These are phyloP conservation scores for Notholithocarpus densiflorus DNA, from an alignment of 306 rosid species.

Conservation along the genomic window DNA sequence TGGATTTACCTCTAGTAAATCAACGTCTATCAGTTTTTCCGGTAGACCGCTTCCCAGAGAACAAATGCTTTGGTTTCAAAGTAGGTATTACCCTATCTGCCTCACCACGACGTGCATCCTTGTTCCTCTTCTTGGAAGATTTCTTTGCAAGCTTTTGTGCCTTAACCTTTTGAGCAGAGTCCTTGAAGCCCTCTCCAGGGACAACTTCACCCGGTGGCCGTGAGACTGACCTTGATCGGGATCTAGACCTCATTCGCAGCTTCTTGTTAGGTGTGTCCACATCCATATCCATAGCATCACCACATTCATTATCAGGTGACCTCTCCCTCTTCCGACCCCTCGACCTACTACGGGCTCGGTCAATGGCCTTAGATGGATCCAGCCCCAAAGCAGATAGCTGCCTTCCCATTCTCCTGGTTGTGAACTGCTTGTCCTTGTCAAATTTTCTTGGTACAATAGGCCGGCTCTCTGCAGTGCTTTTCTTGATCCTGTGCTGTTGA, in stretches of 20 bases:
- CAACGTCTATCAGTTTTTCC: constrained; percentile 81
- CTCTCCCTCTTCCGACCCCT: constrained; percentile 77
- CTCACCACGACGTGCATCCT: constrained; percentile 82
- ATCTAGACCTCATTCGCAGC: constrained; percentile 45
- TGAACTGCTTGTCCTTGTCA: constrained; percentile 59
- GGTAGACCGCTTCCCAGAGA: constrained; percentile 65
- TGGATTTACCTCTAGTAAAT: constrained; percentile 39
- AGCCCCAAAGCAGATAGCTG: constrained; percentile 69
- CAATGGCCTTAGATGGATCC: constrained; percentile 50
- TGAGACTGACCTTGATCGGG: constrained; percentile 54
- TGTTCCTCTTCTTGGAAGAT: constrained; percentile 68
- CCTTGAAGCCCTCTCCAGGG: constrained; percentile 85
- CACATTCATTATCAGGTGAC: constrained; percentile 41
- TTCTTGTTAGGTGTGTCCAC: constrained; percentile 65
- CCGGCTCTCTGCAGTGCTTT: constrained; percentile 83
- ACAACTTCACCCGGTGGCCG: constrained; percentile 64
- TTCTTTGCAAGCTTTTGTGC: constrained; percentile 62
- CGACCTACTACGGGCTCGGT: constrained; percentile 73
- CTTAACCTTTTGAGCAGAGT: constrained; percentile 66
- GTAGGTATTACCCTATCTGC: constrained; percentile 87
- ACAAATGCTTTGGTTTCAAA: constrained; percentile 78
- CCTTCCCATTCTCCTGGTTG: constrained; percentile 79
- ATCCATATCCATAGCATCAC: constrained; percentile 66
- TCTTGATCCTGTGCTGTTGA: constrained; percentile 74
- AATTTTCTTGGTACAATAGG: constrained; percentile 80